Evolutionary conservation across 2,329 filamentous ascomycete genomes (phyloP).

Genomic region (Clarireedia sp.): DNA sequence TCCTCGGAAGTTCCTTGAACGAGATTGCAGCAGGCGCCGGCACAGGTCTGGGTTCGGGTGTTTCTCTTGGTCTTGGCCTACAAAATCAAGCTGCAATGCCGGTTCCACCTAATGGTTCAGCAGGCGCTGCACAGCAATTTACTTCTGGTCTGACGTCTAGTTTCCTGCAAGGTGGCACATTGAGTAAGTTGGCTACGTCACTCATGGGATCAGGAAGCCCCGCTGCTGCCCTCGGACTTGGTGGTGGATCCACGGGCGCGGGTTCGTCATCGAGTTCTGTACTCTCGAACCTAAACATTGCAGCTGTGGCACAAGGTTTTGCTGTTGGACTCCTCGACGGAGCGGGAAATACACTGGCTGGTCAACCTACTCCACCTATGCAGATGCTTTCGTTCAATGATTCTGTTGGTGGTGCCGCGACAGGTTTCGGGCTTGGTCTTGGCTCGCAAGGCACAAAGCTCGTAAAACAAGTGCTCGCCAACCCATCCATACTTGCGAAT

Average conservation of each 20-base stretch:
- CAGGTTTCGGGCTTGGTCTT: constrained; percentile 31
- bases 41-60: not conserved
- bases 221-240: constrained; percentile 7
- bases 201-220: not conserved
- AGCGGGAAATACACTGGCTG: constrained; percentile 28
- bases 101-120: not conserved
- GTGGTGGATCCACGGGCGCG: constrained; percentile 8
- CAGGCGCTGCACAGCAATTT: constrained; percentile 10
- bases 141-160: constrained; percentile 27
- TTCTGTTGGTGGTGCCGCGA: constrained; percentile 30
- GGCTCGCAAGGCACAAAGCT: constrained; percentile 30
- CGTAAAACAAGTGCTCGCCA: constrained; percentile 26
- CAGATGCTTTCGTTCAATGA: constrained; percentile 31
- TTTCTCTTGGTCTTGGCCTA: not conserved
- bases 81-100: not conserved
- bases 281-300: not conserved
- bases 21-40: not conserved
- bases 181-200: constrained; percentile 20
- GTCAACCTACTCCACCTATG: not conserved
- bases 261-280: constrained; percentile 19
- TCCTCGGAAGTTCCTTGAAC: not conserved
- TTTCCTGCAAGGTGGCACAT: constrained; percentile 30
- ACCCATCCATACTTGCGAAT: constrained; percentile 6
- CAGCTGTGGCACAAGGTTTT: constrained; percentile 30
- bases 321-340: constrained; percentile 32